phyloP scores from a whole-genome alignment of 495 filamentous ascomycete species.

The Cenococcum geophilum region DNA sequence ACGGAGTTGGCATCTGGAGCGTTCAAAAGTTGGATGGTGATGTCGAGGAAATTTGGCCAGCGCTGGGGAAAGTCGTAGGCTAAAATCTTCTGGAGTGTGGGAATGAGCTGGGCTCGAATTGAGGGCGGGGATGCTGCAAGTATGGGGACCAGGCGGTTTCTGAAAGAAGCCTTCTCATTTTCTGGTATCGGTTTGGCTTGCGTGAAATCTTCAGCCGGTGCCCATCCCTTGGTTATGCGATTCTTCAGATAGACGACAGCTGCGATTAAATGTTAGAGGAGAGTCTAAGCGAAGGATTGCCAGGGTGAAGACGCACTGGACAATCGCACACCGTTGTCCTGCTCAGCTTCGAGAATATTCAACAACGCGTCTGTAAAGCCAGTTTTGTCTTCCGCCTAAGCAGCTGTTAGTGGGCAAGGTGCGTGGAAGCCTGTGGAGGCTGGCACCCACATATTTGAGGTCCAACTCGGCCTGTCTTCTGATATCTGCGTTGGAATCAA shows the following conservation, averaged over 20 bases:
- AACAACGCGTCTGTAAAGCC: conserved; percentile 87
- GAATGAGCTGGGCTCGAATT: conserved; percentile 84
- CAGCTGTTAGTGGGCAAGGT: conserved; percentile 20
- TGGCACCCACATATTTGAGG: conserved; percentile 75
- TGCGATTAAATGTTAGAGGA: conserved; percentile 39
- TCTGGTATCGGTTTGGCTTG: conserved; percentile 69
- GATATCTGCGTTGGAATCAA: conserved; percentile 77
- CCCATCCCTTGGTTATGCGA: conserved; percentile 85
- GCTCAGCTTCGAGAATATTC: conserved; percentile 82
- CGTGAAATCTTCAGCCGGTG: conserved; percentile 62
- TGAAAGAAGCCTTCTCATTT: conserved; percentile 79
- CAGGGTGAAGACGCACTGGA: conserved; percentile 59
- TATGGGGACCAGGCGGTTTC: conserved; percentile 80
- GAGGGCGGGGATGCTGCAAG: conserved; percentile 71
- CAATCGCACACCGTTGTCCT: conserved; percentile 72
- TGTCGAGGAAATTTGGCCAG: conserved; percentile 90
- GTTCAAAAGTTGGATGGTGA: conserved; percentile 78
- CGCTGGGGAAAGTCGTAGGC: conserved; percentile 88
- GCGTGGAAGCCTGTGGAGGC: conserved; percentile 11
- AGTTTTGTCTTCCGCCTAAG: conserved; percentile 81
- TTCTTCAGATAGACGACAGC: conserved; percentile 98
- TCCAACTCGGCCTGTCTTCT: conserved; percentile 84
- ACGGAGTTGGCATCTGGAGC: conserved; percentile 78
- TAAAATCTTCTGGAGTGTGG: conserved; percentile 89
- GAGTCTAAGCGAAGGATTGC: conserved; percentile 6